These are phyloP conservation scores for Liquidambar formosana DNA, from an alignment of 164 flowering plant species.

Conservation along the genomic window DNA sequence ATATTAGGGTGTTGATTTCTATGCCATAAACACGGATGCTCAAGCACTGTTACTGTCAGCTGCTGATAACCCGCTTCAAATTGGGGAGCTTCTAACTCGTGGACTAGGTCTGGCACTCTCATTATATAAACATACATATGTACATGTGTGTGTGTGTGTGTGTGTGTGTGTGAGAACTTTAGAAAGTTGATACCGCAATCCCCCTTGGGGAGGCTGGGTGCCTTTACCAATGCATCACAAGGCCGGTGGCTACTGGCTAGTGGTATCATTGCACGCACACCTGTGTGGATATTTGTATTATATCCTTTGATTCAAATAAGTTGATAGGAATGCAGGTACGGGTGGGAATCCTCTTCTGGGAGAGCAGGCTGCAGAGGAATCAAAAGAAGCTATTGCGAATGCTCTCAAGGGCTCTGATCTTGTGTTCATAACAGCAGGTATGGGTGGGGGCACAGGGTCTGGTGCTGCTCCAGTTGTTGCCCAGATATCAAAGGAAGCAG, in stretches of 20 bases:
- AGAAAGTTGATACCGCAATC: too few relatives aligned
- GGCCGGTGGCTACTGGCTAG: not conserved
- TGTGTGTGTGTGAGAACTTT: too few relatives aligned
- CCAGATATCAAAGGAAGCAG: slow-evolving; percentile 91
- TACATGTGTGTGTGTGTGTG: not conserved
- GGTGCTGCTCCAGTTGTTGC: slow-evolving; percentile 99
- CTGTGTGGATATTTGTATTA: not conserved
- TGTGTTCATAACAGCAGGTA: slow-evolving; percentile 96
- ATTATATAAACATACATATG: not conserved
- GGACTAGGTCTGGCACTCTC: slow-evolving; percentile 77
- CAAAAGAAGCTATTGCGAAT: slow-evolving; percentile 83
- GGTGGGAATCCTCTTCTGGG: slow-evolving; percentile 96
- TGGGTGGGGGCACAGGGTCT: slow-evolving; percentile 99
- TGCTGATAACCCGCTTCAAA: slow-evolving; percentile 85
- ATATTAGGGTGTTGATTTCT: slow-evolving; percentile 86
- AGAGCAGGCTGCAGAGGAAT: slow-evolving; percentile 99
- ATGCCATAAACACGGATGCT: slow-evolving; percentile 93
- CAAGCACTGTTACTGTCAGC: slow-evolving; percentile 85
- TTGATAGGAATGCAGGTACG: slow-evolving; percentile 67
- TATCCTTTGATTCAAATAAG: slow-evolving; percentile 14
- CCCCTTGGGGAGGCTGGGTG: not conserved
- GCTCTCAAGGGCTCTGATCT: slow-evolving; percentile 95
- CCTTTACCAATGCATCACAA: not conserved
- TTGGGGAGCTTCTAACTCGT: slow-evolving; percentile 98
- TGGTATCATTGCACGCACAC: not conserved